Evolutionary conservation across 2,329 filamentous ascomycete species (phyloP), one percentile per base, ranked within the genome.

Genomic region (Didymella arachidicola): DNA sequence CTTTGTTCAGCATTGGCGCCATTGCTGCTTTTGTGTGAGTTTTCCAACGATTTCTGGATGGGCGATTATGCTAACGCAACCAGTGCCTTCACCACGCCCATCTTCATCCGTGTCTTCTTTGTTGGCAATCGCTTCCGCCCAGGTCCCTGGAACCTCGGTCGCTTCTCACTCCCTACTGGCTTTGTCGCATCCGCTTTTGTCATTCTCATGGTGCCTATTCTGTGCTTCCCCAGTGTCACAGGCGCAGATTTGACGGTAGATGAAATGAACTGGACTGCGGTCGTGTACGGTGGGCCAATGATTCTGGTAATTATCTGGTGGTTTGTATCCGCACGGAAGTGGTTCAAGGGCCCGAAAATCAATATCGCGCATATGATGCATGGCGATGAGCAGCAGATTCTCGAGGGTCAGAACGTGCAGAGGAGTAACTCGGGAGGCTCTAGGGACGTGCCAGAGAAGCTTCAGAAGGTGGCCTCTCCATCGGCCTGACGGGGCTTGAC

Each of bases 341-440:
- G 88, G 88, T 91, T 90, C 75, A 88, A 85, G 67, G 88, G 88
- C 0, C 88, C 88, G 0, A 89, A 86, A 78, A 84, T 90, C 60
- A 90, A 90, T 67, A 78, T 90, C 26, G 83, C 86, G 64, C 84
- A 87, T 74, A 66, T 79, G 67, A 82, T 82, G 80, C 70, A 80
- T 14, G 80, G 79, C 6, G 59, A 66, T 2, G 73, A 75, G 3
- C 78, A 70, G 1, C 74, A 76, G 43, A 68, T 79, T 18, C 65
- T 82, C 0, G 77, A 79, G 19, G 80, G 72, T 1, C 45, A 50
- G 32, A 51, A 46, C 14, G 50, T 59, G 27, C 50, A 51, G 26
- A 36, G 45, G 19, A 45, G 39, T 22, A 36, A 30, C 3, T 50
- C 56, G 32, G 32, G 12, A 0, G 56, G 41, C 7, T 59, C 56